Conservation (phyloP, 106 monocot species). For the Iris macrosiphon region DNA sequence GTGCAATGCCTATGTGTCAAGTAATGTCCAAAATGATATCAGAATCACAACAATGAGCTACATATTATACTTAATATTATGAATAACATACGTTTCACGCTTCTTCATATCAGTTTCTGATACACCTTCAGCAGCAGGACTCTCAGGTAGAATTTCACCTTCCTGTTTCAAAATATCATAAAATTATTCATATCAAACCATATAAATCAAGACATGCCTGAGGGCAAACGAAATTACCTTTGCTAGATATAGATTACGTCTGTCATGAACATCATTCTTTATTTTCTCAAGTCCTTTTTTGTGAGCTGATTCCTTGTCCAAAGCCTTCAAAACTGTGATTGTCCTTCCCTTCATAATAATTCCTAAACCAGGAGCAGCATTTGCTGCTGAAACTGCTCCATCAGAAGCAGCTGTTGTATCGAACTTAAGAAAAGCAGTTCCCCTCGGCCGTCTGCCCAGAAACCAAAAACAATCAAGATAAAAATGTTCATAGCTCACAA, state of each 20-base stretch:
- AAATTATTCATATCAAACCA: background rate
- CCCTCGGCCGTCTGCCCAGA: conserved; percentile 64
- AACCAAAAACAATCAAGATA: background rate
- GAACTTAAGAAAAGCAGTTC: conserved; percentile 87
- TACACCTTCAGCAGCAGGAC: conserved; percentile 89
- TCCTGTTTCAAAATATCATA: conserved; percentile 37
- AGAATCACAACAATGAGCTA: too few species aligned
- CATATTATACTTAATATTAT: too few species aligned
- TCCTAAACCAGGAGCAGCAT: conserved; percentile 69
- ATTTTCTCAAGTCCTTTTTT: conserved; percentile 58
- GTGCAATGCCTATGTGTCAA: too few species aligned
- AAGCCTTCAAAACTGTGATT: conserved; percentile 60
- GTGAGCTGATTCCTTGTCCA: conserved; percentile 82
- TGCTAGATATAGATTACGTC: conserved; percentile 81
- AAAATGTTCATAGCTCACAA: too few species aligned
- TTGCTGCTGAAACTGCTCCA: conserved; percentile 73
- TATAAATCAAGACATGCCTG: background rate
- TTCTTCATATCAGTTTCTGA: conserved; percentile 85
- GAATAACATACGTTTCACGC: conserved; percentile 57
- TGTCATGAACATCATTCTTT: conserved; percentile 63
- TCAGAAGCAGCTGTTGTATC: conserved; percentile 37
- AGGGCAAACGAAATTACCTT: conserved; percentile 33
- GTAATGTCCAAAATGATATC: too few species aligned
- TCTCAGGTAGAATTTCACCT: conserved; percentile 79
- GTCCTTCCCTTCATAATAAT: conserved; percentile 72